Percentiles rank a stretch among this genome's conserved stretches.
Conservation (phyloP, 2,329 filamentous ascomycete genomes). For the Calycina marina region DNA sequence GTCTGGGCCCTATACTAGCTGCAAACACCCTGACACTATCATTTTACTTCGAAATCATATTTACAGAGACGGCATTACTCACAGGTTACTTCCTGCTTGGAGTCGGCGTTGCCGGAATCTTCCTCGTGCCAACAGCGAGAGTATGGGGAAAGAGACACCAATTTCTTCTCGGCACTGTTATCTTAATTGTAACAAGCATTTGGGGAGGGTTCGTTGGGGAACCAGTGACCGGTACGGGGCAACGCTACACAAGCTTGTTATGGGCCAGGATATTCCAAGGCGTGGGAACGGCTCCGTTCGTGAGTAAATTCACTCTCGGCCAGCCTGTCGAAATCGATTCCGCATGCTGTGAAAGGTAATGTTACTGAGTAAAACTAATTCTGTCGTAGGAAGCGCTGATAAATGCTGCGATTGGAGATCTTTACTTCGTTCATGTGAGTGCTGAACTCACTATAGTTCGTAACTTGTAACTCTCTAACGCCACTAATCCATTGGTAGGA, state of each 20-base stretch:
- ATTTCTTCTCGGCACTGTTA: conserved; percentile 62
- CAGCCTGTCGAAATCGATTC: no score
- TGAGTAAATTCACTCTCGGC: no score
- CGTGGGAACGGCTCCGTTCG: conserved; percentile 72
- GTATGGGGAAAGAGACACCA: conserved; percentile 89
- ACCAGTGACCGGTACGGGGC: conserved; percentile 29
- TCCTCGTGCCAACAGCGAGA: conserved; percentile 76
- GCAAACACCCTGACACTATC: conserved; percentile 73
- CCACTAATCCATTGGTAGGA: conserved; percentile 29
- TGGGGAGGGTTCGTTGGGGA: conserved; percentile 48
- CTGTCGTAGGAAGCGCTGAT: conserved; percentile 84
- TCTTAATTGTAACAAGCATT: conserved; percentile 58
- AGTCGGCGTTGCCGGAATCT: conserved; percentile 63
- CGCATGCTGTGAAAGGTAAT: no score
- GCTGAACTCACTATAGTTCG: background rate
- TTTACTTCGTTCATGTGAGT: conserved; percentile 76
- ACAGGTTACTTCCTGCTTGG: conserved; percentile 82
- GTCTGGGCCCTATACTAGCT: conserved; percentile 73
- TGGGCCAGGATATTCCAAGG: conserved; percentile 77
- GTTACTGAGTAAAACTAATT: no score
- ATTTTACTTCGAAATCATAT: conserved; percentile 45
- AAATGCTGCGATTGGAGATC: conserved; percentile 75
- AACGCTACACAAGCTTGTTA: conserved; percentile 56
- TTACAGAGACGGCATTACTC: conserved; percentile 66
- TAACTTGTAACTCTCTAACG: background rate